A percentile compares a stretch with the other conserved stretches of the same genome.
Evolutionary conservation across 805 yeast species (phyloP).

Genomic region (Phaffomyces thermotolerans): DNA sequence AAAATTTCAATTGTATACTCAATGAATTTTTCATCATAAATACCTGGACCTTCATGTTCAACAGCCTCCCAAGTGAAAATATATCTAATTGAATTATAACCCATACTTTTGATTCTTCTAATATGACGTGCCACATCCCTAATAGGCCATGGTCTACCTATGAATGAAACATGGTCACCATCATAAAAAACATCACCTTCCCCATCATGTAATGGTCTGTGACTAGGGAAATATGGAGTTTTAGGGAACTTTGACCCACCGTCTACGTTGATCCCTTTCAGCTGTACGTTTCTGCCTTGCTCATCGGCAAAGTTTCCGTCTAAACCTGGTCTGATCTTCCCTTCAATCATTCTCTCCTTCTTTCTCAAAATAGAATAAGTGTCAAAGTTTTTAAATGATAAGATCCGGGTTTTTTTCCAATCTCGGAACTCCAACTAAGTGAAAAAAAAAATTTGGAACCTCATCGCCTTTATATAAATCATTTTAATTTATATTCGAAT

Average conservation of each 20-base stretch:
- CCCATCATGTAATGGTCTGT: conserved; percentile 22
- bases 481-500: not conserved
- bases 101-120: conserved; percentile 65
- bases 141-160: conserved; percentile 73
- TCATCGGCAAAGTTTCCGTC: conserved; percentile 52
- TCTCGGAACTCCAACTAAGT: no score
- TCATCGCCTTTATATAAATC: conserved; percentile 4
- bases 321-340: conserved; percentile 29
- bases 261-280: conserved; percentile 80
- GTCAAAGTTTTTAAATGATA: no score
- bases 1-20: conserved; percentile 61
- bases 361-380: not conserved
- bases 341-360: conserved; percentile 4
- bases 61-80: conserved; percentile 88
- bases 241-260: conserved; percentile 66
- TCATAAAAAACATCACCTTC: conserved; percentile 46
- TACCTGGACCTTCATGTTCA: conserved; percentile 83
- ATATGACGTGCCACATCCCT: conserved; percentile 68
- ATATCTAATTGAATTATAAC: conserved; percentile 72
- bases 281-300: conserved; percentile 50
- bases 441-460: conserved; percentile 1
- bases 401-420: no score
- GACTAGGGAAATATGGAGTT: conserved; percentile 39
- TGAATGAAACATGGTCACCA: conserved; percentile 74
- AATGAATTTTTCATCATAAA: conserved; percentile 70